Evolutionary conservation across 306 rosid species (phyloP).

Genomic region (Ormosia emarginata): DNA sequence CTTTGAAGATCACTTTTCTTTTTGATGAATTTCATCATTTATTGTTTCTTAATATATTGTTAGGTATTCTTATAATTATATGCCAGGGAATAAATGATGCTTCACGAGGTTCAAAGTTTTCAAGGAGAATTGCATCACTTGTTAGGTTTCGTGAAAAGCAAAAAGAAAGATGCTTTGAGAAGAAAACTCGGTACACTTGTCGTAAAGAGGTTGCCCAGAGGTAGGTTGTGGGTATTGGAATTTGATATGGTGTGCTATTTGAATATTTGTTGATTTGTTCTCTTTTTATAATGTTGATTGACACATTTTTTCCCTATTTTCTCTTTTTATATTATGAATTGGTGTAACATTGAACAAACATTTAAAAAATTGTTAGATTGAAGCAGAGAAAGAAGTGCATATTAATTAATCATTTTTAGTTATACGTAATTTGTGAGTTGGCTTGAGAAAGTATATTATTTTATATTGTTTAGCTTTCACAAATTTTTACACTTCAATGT

Average conservation of each 20-base stretch:
- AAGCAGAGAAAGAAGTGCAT: not conserved
- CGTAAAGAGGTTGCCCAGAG: slow-evolving; percentile 82
- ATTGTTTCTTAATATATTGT: not conserved
- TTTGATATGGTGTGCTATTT: not conserved
- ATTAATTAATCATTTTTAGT: not conserved
- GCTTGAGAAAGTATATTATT: not conserved
- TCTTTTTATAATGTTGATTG: not conserved
- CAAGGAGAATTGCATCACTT: slow-evolving; percentile 72
- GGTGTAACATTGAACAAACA: not conserved
- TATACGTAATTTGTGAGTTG: not conserved
- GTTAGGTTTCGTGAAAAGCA: slow-evolving; percentile 79
- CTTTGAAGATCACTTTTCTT: not conserved
- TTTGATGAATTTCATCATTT: not conserved
- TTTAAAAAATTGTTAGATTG: not conserved
- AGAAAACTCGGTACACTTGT: slow-evolving; percentile 66
- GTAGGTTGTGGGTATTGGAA: slow-evolving; percentile 31
- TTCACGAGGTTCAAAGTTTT: slow-evolving; percentile 49
- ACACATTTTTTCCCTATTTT: not conserved
- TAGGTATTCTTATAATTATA: not conserved
- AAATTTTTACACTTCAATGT: too few species aligned
- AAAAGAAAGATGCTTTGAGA: slow-evolving; percentile 77
- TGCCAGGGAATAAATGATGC: slow-evolving; percentile 50
- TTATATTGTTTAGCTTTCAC: too few species aligned
- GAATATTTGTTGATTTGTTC: not conserved
- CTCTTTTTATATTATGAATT: not conserved